Evolutionary conservation across 2,329 filamentous ascomycete genomes (phyloP), one percentile per base, ranked within the genome.

Genomic region (Alternaria ethzedia): DNA sequence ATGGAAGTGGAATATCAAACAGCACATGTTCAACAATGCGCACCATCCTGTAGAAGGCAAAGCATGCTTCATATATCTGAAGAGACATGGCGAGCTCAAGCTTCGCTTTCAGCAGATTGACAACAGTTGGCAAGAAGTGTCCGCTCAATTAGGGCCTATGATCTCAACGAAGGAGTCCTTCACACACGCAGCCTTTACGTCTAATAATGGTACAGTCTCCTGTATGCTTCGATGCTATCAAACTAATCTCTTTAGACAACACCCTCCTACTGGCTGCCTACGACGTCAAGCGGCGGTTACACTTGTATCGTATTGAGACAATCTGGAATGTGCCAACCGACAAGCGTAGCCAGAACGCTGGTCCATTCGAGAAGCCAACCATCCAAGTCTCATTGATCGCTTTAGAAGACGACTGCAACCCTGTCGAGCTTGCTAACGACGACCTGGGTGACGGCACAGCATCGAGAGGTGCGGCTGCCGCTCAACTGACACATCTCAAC

Each of bases 71-170:
- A 80, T 97, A 12, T 91, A 90, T 67, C 86, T 97, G 57, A 96
- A 92, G 28, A 87, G 89, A 47, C 89, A 89, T 70, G 93, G 92
- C 8, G 82, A 88, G 51, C 83, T 97, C 58, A 91, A 90, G 72
- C 84, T 97, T 72, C 86, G 94, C 52, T 97, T 90, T 82, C 88
- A 91, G 44, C 92, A 94, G 68, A 89, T 88, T 46, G 93, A 89
- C 76, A 87, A 85, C 59, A 88, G 88, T 70, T 90, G 93, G 81
- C 87, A 90, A 64, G 92, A 96, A 74, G 87, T 88, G 0, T 87
- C 86, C 4, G 83, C 90, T n/a, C 91, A 95, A 66, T 81, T 97
- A 36, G 91, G 94, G 75, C 90, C 89, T 65, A 85, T 93, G 60
- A 86, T 88, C 26, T 89, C 89, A 32, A 89, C 90, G 0, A 89